A percentile compares a stretch with the other conserved stretches of the same genome.
Conservation (phyloP, 2,329 filamentous ascomycete genomes). For the Aciculosporium take region DNA sequence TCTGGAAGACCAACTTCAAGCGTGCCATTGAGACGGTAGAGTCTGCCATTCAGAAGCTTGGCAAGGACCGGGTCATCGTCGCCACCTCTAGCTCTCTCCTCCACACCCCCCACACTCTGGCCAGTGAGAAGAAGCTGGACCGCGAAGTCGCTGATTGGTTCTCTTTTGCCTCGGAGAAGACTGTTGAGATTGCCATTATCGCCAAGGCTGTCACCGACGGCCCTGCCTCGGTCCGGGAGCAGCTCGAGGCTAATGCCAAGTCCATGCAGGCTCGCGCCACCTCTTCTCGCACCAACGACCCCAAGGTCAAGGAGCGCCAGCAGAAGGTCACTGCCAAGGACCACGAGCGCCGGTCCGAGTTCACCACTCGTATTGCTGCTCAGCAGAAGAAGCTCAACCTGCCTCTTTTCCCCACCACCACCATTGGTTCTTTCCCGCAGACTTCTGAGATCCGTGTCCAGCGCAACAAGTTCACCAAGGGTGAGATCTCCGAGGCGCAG, state of each 20-base stretch:
- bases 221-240: conserved; percentile 67
- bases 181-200: conserved; percentile 75
- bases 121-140: conserved; percentile 96
- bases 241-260: conserved; percentile 95
- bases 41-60: conserved; percentile 81
- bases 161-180: conserved; percentile 95
- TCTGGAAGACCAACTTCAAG: conserved; percentile 99
- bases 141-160: conserved; percentile 94
- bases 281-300: conserved; percentile 92
- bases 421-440: conserved; percentile 98
- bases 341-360: conserved; percentile 88
- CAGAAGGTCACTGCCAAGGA: conserved; percentile 66
- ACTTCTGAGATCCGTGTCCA: conserved; percentile 96
- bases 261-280: conserved; percentile 81
- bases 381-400: conserved; percentile 90
- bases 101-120: conserved; percentile 95
- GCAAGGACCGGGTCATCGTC: conserved; percentile 94
- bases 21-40: conserved; percentile 82
- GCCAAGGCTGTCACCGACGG: conserved; percentile 95
- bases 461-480: conserved; percentile 98
- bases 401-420: conserved; percentile 95
- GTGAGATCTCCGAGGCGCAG: conserved; percentile 78
- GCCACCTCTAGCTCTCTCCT: conserved; percentile 95
- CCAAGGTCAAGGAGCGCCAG: conserved; percentile 93
- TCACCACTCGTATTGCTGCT: conserved; percentile 69